Evolutionary conservation across 202 grass and related monocot genomes (phyloP), one percentile per base, ranked within the genome.

Genomic region (Zizania palustris): DNA sequence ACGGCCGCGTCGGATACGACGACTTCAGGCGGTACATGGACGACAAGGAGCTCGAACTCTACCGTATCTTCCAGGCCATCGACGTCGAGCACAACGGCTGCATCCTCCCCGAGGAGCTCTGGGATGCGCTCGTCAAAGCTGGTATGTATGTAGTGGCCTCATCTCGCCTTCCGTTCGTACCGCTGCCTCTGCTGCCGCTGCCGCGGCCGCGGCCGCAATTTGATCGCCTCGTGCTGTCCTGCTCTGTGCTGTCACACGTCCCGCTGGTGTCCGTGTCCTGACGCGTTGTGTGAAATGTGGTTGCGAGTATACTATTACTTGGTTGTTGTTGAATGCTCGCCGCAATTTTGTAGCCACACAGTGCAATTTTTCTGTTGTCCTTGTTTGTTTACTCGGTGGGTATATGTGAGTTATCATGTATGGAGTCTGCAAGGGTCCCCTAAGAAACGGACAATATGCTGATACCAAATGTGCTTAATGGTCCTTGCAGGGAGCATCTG

Each of bases 31-130:
- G 88, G 3, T 93, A 97, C 69, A 97, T 97, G 93, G 93, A 97
- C 77, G 90, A 89, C 67, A 97, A 97, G 84, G 93, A 97, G 86
- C 89, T 97, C 72, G 88, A 97, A 84, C 82, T 97, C 72, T 97
- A 97, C 87, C 86, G 86, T 78, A 97, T 97, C 74, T 97, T 97
- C 83, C 86, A 97, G 87, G 93, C 90, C 80, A 97, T 97, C 60
- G 93, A 97, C 80, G 93, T 97, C 59, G 88, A 97, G 86, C 93
- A 97, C 77, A 93, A 90, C 50, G 93, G 93, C 0, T 97, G 91
- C 79, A 97, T 97, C 82, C 88, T 97, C 45, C 93, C 93, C 13
- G 90, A 93, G 86, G 93, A 97, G 86, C 90, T 97, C 44, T 97
- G 93, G 93, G 88, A 89, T 45, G 93, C 93, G 9, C 93, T 97